Evolutionary conservation across 2,329 filamentous ascomycete species (phyloP).

Genomic region (Mycogone perniciosa): DNA sequence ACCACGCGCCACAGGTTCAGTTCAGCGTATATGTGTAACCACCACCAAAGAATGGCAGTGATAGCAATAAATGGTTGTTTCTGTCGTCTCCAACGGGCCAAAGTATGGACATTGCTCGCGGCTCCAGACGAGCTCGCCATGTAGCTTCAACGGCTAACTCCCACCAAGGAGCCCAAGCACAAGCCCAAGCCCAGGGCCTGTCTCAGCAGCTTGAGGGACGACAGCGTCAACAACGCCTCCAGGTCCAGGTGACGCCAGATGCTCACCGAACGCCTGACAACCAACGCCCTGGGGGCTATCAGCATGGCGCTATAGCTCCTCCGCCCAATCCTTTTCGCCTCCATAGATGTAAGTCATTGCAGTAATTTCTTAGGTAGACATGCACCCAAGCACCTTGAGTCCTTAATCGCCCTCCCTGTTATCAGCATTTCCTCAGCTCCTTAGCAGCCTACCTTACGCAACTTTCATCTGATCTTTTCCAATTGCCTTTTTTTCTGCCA

Average conservation of each 20-base stretch:
- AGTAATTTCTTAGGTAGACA: background rate
- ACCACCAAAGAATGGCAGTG: background rate
- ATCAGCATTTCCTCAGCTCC: too few species aligned
- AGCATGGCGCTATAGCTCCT: background rate
- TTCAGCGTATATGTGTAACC: background rate
- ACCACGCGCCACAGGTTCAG: background rate
- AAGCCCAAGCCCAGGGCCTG: constrained; percentile 3
- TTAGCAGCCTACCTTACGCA: too few species aligned
- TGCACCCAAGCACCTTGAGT: too few species aligned
- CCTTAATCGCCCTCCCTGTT: too few species aligned
- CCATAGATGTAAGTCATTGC: constrained; percentile 27
- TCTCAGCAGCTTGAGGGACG: constrained; percentile 10
- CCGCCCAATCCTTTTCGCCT: constrained; percentile 33
- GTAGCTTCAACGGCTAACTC: constrained; percentile 20
- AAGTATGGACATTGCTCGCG: constrained; percentile 25
- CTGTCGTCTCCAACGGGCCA: background rate
- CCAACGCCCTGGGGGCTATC: constrained; percentile 16
- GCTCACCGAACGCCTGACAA: constrained; percentile 19
- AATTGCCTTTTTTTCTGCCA: background rate
- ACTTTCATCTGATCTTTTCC: too few species aligned
- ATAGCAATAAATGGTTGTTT: background rate
- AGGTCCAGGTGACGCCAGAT: constrained; percentile 12
- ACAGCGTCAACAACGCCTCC: constrained; percentile 11
- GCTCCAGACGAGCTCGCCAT: constrained; percentile 26
- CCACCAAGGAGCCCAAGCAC: constrained; percentile 10